Evolutionary conservation across 257 asterid genomes (phyloP), one percentile per base, ranked within the genome.

Genomic region (Orobanche coerulescens): DNA sequence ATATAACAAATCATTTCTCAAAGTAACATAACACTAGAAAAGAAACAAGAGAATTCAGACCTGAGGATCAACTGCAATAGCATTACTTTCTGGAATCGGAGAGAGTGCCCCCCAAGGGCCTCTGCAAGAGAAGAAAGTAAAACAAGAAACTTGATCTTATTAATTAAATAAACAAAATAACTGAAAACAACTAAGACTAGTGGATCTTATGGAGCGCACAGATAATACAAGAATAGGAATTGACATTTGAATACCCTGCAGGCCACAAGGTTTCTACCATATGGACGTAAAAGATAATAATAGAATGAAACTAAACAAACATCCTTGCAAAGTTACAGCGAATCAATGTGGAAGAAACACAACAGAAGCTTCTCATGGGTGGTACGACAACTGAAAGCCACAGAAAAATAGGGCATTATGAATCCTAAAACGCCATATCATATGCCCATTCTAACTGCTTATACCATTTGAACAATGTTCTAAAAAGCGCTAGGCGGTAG

Each of bases 71-170:
- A 82, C 84, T 34, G 95, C 93, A 73, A 92, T 73, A 42, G 96
- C 94, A 78, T 92, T 92, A 68, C 84, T 92, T 79, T 92, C 96
- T 0, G 97, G 98, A 64, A 86, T 80, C 5, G 98, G 94, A 49
- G 97, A 88, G 75, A 92, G 97, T 26, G 96, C 79, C 54, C 95
- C 91, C 98, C 98, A 86, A 13, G 98, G 98, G 72, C 98, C 98
- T 71, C 98, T 92, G 81, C 71, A 68, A 52, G 65, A 55, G 48
- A 66, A 57, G 31, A 71, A 58, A 51, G 49, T 47, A 52, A 50
- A 37, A 56, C n/a, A 52, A 49, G 69, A 58, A 61, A 52, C 50
- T 50, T 66, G 53, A 54, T 30, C 24, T 34, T 26, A 25, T 55
- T 60, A 47, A 47, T 18, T 9, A 61, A 43, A 13, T 48, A 20